These are phyloP conservation scores for Arthrobotrys conoides DNA, from an alignment of 2,329 filamentous ascomycete species.

Conservation along the genomic window DNA sequence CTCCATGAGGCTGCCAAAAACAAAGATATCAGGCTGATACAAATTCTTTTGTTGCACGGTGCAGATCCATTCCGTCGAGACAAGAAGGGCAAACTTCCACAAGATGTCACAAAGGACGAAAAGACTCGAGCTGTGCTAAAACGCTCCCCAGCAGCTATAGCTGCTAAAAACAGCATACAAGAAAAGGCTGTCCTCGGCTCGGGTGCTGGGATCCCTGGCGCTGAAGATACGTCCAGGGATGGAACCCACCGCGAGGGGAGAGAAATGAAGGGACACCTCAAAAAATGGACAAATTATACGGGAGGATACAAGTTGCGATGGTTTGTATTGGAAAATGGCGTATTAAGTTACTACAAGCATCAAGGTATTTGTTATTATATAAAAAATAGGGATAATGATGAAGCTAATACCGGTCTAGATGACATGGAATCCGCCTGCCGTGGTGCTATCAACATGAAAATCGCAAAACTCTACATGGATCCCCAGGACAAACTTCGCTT, in stretches of 20 bases:
- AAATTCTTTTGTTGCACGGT: slow-evolving; percentile 90
- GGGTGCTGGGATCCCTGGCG: slow-evolving; percentile 68
- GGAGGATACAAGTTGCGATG: slow-evolving; percentile 96
- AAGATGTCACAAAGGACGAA: slow-evolving; percentile 97
- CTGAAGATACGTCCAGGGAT: slow-evolving; percentile 70
- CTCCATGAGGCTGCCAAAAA: slow-evolving; percentile 93
- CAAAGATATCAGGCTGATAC: slow-evolving; percentile 87
- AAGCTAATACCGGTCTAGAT: slow-evolving; percentile 70
- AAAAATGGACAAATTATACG: slow-evolving; percentile 99
- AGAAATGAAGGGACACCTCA: slow-evolving; percentile 98
- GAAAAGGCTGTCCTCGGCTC: slow-evolving; percentile 93
- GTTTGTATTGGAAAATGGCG: slow-evolving; percentile 98
- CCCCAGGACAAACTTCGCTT: slow-evolving; percentile 97
- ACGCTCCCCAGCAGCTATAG: slow-evolving; percentile 91
- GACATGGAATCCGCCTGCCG: slow-evolving; percentile 96
- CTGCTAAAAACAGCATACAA: slow-evolving; percentile 93
- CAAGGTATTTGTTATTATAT: slow-evolving; percentile 72
- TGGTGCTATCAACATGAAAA: slow-evolving; percentile 98
- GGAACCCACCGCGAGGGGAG: slow-evolving; percentile 85
- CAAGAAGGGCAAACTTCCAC: slow-evolving; percentile 92
- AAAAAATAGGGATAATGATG: background rate
- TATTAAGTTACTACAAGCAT: slow-evolving; percentile 98
- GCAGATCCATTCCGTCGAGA: slow-evolving; percentile 96
- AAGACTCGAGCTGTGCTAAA: slow-evolving; percentile 89
- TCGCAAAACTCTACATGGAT: slow-evolving; percentile 94